Conservation (phyloP, 164 flowering plant species). For the Annona cherimola region DNA sequence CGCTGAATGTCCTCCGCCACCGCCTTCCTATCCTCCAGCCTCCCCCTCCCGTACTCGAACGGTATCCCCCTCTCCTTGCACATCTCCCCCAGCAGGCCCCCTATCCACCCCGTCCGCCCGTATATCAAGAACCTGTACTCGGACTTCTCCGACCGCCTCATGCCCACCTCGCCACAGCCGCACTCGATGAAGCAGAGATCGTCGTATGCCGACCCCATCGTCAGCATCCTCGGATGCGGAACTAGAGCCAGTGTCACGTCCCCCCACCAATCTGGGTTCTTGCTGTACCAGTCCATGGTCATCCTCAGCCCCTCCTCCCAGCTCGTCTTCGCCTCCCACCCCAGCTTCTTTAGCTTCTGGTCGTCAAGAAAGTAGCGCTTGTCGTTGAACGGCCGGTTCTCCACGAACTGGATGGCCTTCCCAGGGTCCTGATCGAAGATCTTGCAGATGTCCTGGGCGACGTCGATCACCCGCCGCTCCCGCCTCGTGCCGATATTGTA, state of each 20-base stretch:
- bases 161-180: neutral
- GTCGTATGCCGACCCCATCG: conserved; percentile 8
- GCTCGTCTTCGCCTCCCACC: conserved; percentile 20
- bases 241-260: conserved; percentile 25
- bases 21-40: conserved; percentile 16
- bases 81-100: conserved; percentile 21
- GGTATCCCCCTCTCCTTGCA: conserved; percentile 20
- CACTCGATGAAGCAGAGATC: conserved; percentile 9
- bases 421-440: conserved; percentile 12
- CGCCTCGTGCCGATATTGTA: conserved; percentile 22
- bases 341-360: conserved; percentile 27
- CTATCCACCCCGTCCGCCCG: conserved; percentile 27
- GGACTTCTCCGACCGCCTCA: neutral
- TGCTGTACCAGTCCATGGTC: conserved; percentile 24
- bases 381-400: conserved; percentile 26
- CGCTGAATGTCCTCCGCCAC: conserved; percentile 15
- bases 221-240: conserved; percentile 20
- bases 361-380: conserved; percentile 26
- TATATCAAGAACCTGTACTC: conserved; percentile 22
- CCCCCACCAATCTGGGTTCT: conserved; percentile 27
- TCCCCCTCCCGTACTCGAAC: conserved; percentile 21
- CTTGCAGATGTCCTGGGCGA: conserved; percentile 24
- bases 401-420: conserved; percentile 19
- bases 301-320: conserved; percentile 25
- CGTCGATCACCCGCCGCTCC: conserved; percentile 22